A percentile compares a stretch with the other conserved stretches of the same genome.
phyloP scores from a whole-genome alignment of 106 monocot genomes.

The Iris macrosiphon region DNA sequence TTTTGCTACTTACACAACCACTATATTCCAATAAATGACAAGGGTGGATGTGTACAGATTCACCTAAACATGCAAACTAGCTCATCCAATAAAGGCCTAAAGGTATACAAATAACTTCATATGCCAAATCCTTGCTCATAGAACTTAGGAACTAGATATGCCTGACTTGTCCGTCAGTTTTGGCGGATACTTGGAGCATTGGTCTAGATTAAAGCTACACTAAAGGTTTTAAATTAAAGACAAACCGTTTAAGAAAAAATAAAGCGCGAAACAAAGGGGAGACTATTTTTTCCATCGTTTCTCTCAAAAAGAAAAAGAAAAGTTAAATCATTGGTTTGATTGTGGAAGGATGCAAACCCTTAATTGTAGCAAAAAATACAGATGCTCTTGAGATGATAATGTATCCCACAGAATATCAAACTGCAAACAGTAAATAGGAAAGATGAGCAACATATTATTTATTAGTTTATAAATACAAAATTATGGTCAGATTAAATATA shows the following conservation, averaged over 20 bases:
- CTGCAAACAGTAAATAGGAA: conserved; percentile 22
- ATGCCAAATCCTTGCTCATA: too few species aligned
- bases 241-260: too few species aligned
- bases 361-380: conserved; percentile 85
- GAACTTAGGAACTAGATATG: too few species aligned
- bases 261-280: too few species aligned
- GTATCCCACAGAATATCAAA: conserved; percentile 96
- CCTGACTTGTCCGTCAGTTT: too few species aligned
- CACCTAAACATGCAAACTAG: neutral
- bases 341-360: conserved; percentile 64
- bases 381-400: conserved; percentile 74
- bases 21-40: neutral
- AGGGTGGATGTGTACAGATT: neutral
- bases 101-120: neutral
- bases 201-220: too few species aligned
- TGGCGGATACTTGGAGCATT: too few species aligned
- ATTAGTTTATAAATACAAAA: too few species aligned
- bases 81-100: neutral
- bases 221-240: too few species aligned
- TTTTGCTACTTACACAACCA: conserved; percentile 44
- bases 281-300: too few species aligned
- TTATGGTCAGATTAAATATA: too few species aligned
- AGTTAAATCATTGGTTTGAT: conserved; percentile 55
- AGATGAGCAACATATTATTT: neutral
- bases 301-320: too few species aligned